Percentiles rank a stretch among this genome's conserved stretches.
phyloP scores from a whole-genome alignment of 2,329 filamentous ascomycete species.

The Clarireedia paspali region DNA sequence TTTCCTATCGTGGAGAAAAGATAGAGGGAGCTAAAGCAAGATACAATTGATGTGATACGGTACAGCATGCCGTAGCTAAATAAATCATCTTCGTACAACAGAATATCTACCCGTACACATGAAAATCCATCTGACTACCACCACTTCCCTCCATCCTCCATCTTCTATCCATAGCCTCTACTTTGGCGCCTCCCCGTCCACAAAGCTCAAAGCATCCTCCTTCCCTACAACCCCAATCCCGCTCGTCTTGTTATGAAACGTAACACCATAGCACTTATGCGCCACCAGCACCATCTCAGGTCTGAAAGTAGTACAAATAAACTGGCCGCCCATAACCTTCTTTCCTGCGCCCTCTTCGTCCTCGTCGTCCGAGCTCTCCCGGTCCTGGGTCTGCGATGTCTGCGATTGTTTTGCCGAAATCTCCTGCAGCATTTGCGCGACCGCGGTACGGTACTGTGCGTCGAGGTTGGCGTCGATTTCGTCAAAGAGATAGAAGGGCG shows the following conservation, averaged over 20 bases:
- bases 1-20: no score
- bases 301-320: constrained; percentile 98
- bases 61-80: no score
- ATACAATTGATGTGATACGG: no score
- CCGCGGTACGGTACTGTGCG: constrained; percentile 93
- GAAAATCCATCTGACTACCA: not conserved
- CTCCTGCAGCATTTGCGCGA: constrained; percentile 78
- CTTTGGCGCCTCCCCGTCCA: constrained; percentile 64
- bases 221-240: constrained; percentile 83
- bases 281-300: constrained; percentile 94
- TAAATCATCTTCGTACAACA: no score
- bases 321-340: constrained; percentile 53
- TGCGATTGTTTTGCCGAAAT: constrained; percentile 51
- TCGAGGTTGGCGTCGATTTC: constrained; percentile 98
- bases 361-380: constrained; percentile 32
- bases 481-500: constrained; percentile 98
- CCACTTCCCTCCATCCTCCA: not conserved
- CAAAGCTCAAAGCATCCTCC: constrained; percentile 86
- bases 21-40: no score
- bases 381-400: constrained; percentile 14
- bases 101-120: no score
- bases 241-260: constrained; percentile 89
- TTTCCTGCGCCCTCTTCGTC: constrained; percentile 28
- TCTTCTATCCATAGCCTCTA: constrained; percentile 7
- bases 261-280: constrained; percentile 96